Conservation (phyloP, 2,329 filamentous ascomycete species). For the Fusarium chlamydosporum region DNA sequence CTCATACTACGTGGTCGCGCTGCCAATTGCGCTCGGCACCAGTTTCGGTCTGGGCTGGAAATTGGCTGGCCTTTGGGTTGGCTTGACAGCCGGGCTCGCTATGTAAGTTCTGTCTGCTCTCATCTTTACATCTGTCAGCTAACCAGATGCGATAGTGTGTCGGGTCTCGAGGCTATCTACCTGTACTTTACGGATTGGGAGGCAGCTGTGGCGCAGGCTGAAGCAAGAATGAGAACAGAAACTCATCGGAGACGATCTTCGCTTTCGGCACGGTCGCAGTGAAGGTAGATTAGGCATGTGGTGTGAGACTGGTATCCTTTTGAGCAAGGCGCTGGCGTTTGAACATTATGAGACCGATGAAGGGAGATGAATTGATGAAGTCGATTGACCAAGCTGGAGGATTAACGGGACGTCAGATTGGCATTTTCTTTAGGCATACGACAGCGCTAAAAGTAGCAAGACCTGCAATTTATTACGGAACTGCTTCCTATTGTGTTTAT, state of each 20-base stretch:
- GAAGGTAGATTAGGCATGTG: not conserved
- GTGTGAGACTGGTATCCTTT: not conserved
- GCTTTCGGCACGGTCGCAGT: slow-evolving; percentile 10
- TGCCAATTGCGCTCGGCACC: slow-evolving; percentile 83
- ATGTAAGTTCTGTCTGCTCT: slow-evolving; percentile 60
- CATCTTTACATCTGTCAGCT: not conserved
- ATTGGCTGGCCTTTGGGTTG: slow-evolving; percentile 84
- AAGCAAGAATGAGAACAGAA: slow-evolving; percentile 43
- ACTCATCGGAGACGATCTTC: slow-evolving; percentile 33
- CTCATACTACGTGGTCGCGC: slow-evolving; percentile 86
- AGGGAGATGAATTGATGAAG: not conserved
- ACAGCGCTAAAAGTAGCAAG: no score
- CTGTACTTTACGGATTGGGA: slow-evolving; percentile 45
- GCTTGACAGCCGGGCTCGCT: slow-evolving; percentile 78
- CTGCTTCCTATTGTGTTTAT: no score
- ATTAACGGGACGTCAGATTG: no score
- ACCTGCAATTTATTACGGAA: no score
- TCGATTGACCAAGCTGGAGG: not conserved
- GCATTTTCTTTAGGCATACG: no score
- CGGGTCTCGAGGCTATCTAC: slow-evolving; percentile 39
- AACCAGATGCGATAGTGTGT: slow-evolving; percentile 27
- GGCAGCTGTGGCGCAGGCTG: slow-evolving; percentile 42
- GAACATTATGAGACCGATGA: not conserved
- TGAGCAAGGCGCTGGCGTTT: not conserved
- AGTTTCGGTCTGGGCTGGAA: slow-evolving; percentile 82